These are phyloP conservation scores for Kwoniella sp. DNA, from an alignment of 768 basidiomycete species.

Conservation along the genomic window DNA sequence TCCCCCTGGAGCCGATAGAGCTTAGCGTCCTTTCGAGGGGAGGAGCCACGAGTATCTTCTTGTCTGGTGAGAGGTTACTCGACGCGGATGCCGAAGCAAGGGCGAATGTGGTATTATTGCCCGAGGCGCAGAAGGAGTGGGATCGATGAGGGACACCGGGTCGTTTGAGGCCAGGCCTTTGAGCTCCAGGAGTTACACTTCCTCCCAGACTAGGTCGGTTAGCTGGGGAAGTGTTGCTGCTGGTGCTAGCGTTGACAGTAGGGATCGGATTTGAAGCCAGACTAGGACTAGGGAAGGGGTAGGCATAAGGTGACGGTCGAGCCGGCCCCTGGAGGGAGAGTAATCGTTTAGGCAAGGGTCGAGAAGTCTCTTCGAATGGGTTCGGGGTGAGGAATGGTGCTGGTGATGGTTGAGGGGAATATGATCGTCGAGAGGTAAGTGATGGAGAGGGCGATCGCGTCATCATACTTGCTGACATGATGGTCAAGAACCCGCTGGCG, in stretches of 20 bases:
- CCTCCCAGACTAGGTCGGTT: neutral
- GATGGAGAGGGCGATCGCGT: constrained; percentile 13
- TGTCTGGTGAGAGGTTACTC: constrained; percentile 15
- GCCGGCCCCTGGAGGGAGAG: neutral
- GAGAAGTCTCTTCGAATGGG: constrained; percentile 11
- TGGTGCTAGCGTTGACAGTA: neutral
- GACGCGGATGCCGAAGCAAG: constrained; percentile 15
- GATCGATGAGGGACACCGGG: constrained; percentile 21
- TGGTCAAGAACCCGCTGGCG: too few relatives aligned
- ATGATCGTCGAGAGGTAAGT: constrained; percentile 4
- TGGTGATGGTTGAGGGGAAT: constrained; percentile 13
- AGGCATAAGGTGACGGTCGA: constrained; percentile 11
- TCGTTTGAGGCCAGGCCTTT: constrained; percentile 5
- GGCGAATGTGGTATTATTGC: constrained; percentile 23
- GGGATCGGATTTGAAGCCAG: neutral
- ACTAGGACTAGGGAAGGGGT: neutral
- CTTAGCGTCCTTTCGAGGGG: constrained; percentile 26
- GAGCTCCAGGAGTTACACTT: neutral
- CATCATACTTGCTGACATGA: constrained; percentile 1
- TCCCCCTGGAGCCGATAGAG: constrained; percentile 23
- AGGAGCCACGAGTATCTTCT: constrained; percentile 18
- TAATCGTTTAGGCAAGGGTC: constrained; percentile 6
- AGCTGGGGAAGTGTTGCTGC: neutral
- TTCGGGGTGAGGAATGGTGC: constrained; percentile 23
- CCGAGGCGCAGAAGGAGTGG: constrained; percentile 26